Base-by-base conservation (phyloP, 352 stramenopile species). In the Pythium utonaiense region DNA sequence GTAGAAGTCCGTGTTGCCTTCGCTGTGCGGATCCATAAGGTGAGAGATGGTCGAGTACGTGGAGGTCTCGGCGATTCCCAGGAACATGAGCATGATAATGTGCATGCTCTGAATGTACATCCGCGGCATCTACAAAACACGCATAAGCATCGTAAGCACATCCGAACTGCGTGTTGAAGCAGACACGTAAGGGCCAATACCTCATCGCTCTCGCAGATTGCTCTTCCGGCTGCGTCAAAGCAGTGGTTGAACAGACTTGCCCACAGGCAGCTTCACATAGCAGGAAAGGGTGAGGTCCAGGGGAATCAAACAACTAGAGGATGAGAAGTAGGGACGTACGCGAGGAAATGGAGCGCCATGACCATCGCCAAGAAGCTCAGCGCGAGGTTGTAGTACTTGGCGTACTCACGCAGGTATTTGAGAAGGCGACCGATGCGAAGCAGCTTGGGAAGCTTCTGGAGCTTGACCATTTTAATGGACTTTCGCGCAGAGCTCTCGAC, bases 371-470 rank as follows among this genome's bases (percentile, higher is more conserved):
- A 49, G 33, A 92, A 78, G 51, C 78, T 91, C 21, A 92, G 62
- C 13, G 80, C 75, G 22, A 91, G 69, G 53, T 94, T 89, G 67
- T 90, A 93, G 59, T 90, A 93, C 68, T 93, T 91, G 57, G 82
- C 83, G 59, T 91, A 91, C 66, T 91, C 78, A 50, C 80, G 76
- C 24, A 93, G 60, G 64, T 90, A 90, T 61, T 89, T 89, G 34
- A 93, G 70, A 19, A 91, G 63, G 0, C 80, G 74, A 16, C 79
- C 81, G 45, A 94, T 73, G 3, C 85, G 83, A 13, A 95, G 67
- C 5, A 95, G 59, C 58, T 92, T 93, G 13, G 82, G 83, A n/a
- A 92, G 81, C 42, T 93, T 95, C 53, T 93, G 80, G 2, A 96
- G 65, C 36, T 92, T 92, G 10, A 92, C 70, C 27, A 93, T 90